These are phyloP conservation scores for Curvularia hawaiiensis DNA, from an alignment of 2,329 filamentous ascomycete genomes.

Conservation along the genomic window DNA sequence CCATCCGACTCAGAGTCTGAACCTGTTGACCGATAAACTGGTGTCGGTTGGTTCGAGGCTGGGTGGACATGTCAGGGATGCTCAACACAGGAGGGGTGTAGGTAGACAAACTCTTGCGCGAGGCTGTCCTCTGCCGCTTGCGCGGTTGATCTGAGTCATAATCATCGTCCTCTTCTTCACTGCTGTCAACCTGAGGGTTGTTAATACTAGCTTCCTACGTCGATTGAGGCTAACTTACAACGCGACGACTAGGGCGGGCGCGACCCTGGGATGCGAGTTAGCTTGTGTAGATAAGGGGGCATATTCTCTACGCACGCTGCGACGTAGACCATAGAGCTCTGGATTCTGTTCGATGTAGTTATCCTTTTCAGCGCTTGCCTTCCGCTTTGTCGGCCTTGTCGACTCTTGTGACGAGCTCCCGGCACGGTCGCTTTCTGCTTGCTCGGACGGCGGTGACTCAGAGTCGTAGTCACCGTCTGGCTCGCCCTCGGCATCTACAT, in stretches of 20 bases:
- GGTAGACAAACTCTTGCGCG: slow-evolving; percentile 63
- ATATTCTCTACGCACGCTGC: slow-evolving; percentile 71
- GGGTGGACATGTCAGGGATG: slow-evolving; percentile 56
- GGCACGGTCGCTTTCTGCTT: slow-evolving; percentile 58
- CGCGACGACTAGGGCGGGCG: slow-evolving; percentile 65
- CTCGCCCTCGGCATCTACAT: slow-evolving; percentile 57
- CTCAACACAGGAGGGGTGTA: slow-evolving; percentile 17
- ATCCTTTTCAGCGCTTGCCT: slow-evolving; percentile 69
- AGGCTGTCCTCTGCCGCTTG: slow-evolving; percentile 71
- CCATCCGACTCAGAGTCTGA: slow-evolving; percentile 67
- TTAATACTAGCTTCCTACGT: slow-evolving; percentile 26
- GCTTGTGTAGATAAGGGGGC: slow-evolving; percentile 24
- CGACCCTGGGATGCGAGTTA: slow-evolving; percentile 56
- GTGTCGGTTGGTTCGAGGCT: slow-evolving; percentile 57
- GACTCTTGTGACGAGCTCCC: slow-evolving; percentile 73
- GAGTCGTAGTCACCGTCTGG: slow-evolving; percentile 76
- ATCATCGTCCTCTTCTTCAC: slow-evolving; percentile 75
- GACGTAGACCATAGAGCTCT: slow-evolving; percentile 89
- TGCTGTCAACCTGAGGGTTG: slow-evolving; percentile 60
- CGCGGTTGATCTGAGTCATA: slow-evolving; percentile 62
- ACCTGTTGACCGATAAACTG: slow-evolving; percentile 62
- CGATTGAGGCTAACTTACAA: slow-evolving; percentile 53
- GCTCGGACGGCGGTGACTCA: slow-evolving; percentile 57
- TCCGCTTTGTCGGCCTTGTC: slow-evolving; percentile 70
- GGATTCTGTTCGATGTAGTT: slow-evolving; percentile 90